Conservation (phyloP, 805 yeast species). For the Priceomyces castillae region DNA sequence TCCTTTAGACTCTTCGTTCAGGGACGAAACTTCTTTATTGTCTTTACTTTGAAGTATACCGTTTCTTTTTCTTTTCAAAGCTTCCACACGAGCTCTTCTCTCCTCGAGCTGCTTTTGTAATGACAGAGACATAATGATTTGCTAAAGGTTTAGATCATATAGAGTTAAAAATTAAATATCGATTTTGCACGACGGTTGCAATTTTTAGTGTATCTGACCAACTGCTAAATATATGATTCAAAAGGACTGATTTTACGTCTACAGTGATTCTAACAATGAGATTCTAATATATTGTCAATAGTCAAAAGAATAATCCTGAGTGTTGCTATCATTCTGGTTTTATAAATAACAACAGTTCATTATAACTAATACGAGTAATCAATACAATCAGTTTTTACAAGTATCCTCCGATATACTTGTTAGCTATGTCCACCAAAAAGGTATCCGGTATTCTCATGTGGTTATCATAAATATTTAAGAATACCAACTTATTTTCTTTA, state of each 20-base stretch:
- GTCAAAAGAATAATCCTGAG: too few species aligned
- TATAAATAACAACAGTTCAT: too few species aligned
- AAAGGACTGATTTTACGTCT: too few species aligned
- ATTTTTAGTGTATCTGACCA: neutral
- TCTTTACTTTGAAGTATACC: neutral
- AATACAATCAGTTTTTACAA: neutral
- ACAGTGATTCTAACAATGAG: too few species aligned
- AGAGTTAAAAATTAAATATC: too few species aligned
- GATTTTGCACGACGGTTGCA: slow-evolving; percentile 1
- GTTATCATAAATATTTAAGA: slow-evolving; percentile 48
- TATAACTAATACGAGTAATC: too few species aligned
- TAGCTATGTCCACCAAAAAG: slow-evolving; percentile 44
- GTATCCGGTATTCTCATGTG: slow-evolving; percentile 67
- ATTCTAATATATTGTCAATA: too few species aligned
- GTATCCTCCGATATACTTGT: slow-evolving; percentile 39
- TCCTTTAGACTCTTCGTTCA: neutral
- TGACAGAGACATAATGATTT: slow-evolving; percentile 4
- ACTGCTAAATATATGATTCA: too few species aligned
- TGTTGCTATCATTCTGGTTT: too few species aligned
- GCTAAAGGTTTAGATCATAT: neutral
- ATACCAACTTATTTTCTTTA: slow-evolving; percentile 44
- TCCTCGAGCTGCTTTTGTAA: slow-evolving; percentile 9
- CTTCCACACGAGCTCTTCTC: slow-evolving; percentile 19
- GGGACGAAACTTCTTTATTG: neutral
- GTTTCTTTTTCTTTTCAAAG: slow-evolving; percentile 12